These are phyloP conservation scores for Metschnikowia gelsemii DNA, from an alignment of 805 yeast genomes.

Conservation along the genomic window DNA sequence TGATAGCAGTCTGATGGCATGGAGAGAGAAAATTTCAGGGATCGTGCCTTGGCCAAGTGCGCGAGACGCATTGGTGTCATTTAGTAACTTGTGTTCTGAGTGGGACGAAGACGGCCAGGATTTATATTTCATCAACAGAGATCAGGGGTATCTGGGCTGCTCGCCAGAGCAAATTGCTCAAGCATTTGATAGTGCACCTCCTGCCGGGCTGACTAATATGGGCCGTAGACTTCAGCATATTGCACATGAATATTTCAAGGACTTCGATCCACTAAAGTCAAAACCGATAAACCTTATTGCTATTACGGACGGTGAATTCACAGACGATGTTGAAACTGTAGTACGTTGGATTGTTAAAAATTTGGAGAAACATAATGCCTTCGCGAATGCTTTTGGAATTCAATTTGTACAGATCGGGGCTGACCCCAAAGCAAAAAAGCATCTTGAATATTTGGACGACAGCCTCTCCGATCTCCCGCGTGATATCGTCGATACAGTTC, in stretches of 20 bases:
- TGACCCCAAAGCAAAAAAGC: slow-evolving; percentile 12
- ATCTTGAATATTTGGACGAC: slow-evolving; percentile 16
- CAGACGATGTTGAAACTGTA: slow-evolving; percentile 18
- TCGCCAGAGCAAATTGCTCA: slow-evolving; percentile 14
- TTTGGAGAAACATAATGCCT: slow-evolving; percentile 13
- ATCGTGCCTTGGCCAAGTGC: slow-evolving; percentile 19
- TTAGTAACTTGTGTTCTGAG: slow-evolving; percentile 16
- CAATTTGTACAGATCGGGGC: slow-evolving; percentile 21
- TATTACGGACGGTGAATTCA: slow-evolving; percentile 19
- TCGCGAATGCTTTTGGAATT: slow-evolving; percentile 18
- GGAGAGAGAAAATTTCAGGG: slow-evolving; percentile 14
- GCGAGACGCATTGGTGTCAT: slow-evolving; percentile 14
- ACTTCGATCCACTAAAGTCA: slow-evolving; percentile 12
- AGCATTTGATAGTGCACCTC: slow-evolving; percentile 13
- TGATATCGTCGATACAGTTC: slow-evolving; percentile 20
- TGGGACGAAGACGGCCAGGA: slow-evolving; percentile 23
- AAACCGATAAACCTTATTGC: slow-evolving; percentile 19
- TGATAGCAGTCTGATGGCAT: slow-evolving; percentile 18
- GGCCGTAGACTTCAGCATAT: slow-evolving; percentile 16
- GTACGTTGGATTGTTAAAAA: slow-evolving; percentile 18
- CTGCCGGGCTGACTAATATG: slow-evolving; percentile 19
- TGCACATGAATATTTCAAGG: slow-evolving; percentile 12
- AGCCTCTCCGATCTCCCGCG: slow-evolving; percentile 12
- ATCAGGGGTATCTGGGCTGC: slow-evolving; percentile 8
- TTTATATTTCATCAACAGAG: slow-evolving; percentile 15